Conservation (phyloP, 1,139 yeast genomes). For the Nadsonia starkeyi-henricii region DNA sequence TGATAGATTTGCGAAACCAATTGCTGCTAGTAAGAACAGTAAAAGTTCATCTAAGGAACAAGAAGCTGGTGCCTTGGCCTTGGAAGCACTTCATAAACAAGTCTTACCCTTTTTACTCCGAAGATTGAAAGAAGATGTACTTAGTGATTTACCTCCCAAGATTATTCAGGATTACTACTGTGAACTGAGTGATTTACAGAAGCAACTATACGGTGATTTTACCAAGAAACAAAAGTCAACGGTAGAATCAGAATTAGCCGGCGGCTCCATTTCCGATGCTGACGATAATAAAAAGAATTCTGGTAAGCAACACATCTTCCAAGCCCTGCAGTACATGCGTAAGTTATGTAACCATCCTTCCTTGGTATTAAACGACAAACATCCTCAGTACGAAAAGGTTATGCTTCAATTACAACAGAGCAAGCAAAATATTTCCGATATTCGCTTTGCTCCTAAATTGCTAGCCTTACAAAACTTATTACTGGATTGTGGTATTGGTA, state of each 20-base stretch:
- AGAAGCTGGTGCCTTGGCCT: conserved; percentile 91
- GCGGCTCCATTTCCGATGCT: conserved; percentile 22
- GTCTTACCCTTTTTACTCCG: conserved; percentile 93
- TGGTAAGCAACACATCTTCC: conserved; percentile 87
- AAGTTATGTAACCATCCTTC: conserved; percentile 96
- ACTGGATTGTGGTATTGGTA: conserved; percentile 90
- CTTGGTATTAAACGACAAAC: conserved; percentile 69
- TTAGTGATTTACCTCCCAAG: conserved; percentile 93
- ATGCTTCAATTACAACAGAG: conserved; percentile 43
- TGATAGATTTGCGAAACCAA: conserved; percentile 93
- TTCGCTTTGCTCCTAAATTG: conserved; percentile 83
- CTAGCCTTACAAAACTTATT: conserved; percentile 68
- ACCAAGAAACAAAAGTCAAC: conserved; percentile 71
- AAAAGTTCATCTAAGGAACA: conserved; percentile 89
- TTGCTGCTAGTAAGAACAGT: conserved; percentile 84
- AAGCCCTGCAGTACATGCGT: conserved; percentile 93
- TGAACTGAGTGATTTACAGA: conserved; percentile 83
- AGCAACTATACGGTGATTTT: conserved; percentile 76
- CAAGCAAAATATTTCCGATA: conserved; percentile 49
- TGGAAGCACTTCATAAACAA: conserved; percentile 92
- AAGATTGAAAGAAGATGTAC: conserved; percentile 89
- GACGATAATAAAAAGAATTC: conserved; percentile 31
- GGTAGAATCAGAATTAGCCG: conserved; percentile 50
- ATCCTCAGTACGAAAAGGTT: conserved; percentile 69
- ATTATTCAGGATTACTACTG: conserved; percentile 97